These are phyloP conservation scores for Auricularia heimuer DNA, from an alignment of 768 basidiomycete genomes.

Conservation along the genomic window DNA sequence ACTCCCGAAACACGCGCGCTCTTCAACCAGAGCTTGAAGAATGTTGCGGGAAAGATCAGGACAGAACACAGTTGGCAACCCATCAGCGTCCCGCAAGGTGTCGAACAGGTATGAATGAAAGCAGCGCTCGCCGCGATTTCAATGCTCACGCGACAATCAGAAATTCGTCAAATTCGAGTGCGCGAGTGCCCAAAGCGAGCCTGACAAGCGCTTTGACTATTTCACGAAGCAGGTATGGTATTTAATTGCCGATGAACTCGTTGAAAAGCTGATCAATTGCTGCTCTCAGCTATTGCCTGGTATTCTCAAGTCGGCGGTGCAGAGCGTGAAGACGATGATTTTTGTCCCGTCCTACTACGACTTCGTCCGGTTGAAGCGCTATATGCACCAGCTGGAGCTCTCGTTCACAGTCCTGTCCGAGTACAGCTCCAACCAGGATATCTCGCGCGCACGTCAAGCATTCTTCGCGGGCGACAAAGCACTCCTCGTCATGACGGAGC, in stretches of 20 bases:
- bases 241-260: neutral
- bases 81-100: slow-evolving; percentile 69
- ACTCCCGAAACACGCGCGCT: slow-evolving; percentile 79
- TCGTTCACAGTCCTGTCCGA: slow-evolving; percentile 84
- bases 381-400: slow-evolving; percentile 63
- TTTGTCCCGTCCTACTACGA: slow-evolving; percentile 95
- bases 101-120: slow-evolving; percentile 54
- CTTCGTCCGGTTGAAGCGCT: slow-evolving; percentile 83
- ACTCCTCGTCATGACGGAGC: slow-evolving; percentile 85
- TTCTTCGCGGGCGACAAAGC: slow-evolving; percentile 85
- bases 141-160: slow-evolving; percentile 26
- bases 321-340: slow-evolving; percentile 78
- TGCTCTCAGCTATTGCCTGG: slow-evolving; percentile 58
- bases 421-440: slow-evolving; percentile 92
- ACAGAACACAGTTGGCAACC: slow-evolving; percentile 62
- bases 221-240: slow-evolving; percentile 71
- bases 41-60: slow-evolving; percentile 76
- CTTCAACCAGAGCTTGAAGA: slow-evolving; percentile 66
- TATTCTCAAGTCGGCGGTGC: slow-evolving; percentile 85
- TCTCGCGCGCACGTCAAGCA: slow-evolving; percentile 82
- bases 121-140: neutral
- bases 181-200: slow-evolving; percentile 59
- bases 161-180: slow-evolving; percentile 70
- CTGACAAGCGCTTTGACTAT: slow-evolving; percentile 76
- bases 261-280: neutral